Conservation (phyloP, 352 stramenopile species). For the Pythium insidiosum region DNA sequence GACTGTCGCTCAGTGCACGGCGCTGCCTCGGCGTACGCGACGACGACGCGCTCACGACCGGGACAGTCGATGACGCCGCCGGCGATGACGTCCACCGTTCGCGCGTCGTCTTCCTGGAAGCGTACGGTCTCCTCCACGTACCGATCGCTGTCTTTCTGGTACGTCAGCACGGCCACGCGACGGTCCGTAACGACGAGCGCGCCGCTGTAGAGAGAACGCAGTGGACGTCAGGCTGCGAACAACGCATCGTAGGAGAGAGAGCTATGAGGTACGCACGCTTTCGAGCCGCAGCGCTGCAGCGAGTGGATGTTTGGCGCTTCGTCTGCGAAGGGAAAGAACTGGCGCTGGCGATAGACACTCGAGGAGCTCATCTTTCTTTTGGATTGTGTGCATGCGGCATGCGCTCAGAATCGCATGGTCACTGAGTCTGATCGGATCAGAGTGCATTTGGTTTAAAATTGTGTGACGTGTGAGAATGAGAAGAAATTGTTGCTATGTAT, state of each 20-base stretch:
- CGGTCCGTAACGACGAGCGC: conserved; percentile 66
- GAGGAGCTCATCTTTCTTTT: no score
- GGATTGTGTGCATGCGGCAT: no score
- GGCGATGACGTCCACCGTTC: conserved; percentile 28
- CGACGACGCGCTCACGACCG: conserved; percentile 24
- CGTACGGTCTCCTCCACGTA: conserved; percentile 36
- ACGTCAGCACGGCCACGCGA: conserved; percentile 35
- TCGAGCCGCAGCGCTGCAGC: conserved; percentile 23
- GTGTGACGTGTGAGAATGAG: no score
- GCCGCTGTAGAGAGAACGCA: no score
- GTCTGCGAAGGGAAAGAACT: conserved; percentile 56
- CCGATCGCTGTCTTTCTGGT: conserved; percentile 9
- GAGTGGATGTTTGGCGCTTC: conserved; percentile 51
- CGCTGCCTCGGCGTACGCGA: conserved; percentile 39
- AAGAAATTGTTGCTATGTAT: no score
- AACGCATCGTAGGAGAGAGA: no score
- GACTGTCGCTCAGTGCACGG: conserved; percentile 15
- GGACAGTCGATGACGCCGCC: conserved; percentile 37
- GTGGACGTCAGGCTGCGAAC: no score
- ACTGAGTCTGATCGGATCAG: no score
- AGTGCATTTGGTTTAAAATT: no score
- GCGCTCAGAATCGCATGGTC: no score
- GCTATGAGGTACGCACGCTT: conserved; percentile 16
- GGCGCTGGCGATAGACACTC: conserved; percentile 40
- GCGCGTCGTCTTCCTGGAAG: conserved; percentile 16